Percentiles rank a stretch among this genome's conserved stretches.
These are phyloP conservation scores for Entomortierella parvispora DNA, from an alignment of 192 early-diverging fungal genomes.

Conservation along the genomic window DNA sequence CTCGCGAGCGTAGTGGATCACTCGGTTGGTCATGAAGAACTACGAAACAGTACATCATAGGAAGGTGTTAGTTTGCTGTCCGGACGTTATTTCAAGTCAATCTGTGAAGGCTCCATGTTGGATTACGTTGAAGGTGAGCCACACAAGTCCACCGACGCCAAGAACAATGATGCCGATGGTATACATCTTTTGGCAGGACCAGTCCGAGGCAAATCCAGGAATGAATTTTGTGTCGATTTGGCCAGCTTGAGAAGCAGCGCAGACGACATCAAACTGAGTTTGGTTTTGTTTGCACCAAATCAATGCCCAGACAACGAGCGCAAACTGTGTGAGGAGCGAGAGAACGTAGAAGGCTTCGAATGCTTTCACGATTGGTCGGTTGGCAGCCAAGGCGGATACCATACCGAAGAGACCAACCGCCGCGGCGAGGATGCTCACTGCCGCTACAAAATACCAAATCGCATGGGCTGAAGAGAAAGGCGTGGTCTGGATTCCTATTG, in stretches of 20 bases:
- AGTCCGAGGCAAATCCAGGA: conserved; percentile 26
- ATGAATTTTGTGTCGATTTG: conserved; percentile 2
- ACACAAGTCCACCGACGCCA: conserved; percentile 24
- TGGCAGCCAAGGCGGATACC: conserved; percentile 31
- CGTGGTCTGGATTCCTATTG: conserved; percentile 4
- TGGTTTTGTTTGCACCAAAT: conserved; percentile 37
- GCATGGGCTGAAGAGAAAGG: conserved; percentile 28
- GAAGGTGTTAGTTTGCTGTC: neutral
- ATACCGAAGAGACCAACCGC: conserved; percentile 43
- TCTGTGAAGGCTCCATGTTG: too few species aligned
- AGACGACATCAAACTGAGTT: conserved; percentile 18
- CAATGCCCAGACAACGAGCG: conserved; percentile 26
- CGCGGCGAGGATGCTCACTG: conserved; percentile 43
- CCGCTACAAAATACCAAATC: conserved; percentile 41
- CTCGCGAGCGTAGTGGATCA: conserved; percentile 50
- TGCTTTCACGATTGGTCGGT: conserved; percentile 29
- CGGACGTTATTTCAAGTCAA: neutral
- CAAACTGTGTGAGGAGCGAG: conserved; percentile 40
- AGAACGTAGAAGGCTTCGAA: conserved; percentile 49
- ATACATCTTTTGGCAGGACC: conserved; percentile 36
- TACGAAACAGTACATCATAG: neutral
- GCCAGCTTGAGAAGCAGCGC: conserved; percentile 19
- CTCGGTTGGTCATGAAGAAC: conserved; percentile 52
- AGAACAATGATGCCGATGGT: conserved; percentile 15
- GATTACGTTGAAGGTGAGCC: conserved; percentile 44